Evolutionary conservation across 2,329 filamentous ascomycete species (phyloP), one percentile per base, ranked within the genome.

Genomic region (Xylaria sp.): DNA sequence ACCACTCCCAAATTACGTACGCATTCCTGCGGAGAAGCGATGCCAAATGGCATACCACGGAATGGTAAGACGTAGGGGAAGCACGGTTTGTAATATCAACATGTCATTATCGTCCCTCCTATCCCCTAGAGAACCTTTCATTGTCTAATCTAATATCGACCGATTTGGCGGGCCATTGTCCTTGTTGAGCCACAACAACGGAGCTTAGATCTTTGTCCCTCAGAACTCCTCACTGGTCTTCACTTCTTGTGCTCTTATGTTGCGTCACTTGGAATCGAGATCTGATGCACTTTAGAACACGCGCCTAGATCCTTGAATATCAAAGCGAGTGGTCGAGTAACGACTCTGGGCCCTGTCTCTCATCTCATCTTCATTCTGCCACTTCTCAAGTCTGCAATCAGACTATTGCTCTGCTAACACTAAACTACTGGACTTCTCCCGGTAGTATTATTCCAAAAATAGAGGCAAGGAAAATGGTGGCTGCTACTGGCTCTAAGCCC

Each of bases 391-490:
- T 38, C 49, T 47, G 2, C 7, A n/a, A 21, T 25, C n/a, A 43
- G 37, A 7, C 21, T 42, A 12, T 15, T 37, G 35, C 3, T 19
- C 28, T 21, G 2, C 12, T 11, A n/a, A 11, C 54, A 17, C n/a
- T n/a, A 42, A 19, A 38, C 12, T 1, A 45, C 45, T 4, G 5
- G n/a, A n/a, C 38, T 25, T 21, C n/a, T 11, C 8, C 15, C 21
- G 6, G n/a, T 35, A 14, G 2, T 15, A 21, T 51, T 5, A 3
- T 2, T 8, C 2, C 14, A 37, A 28, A 23, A 31, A 15, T 15
- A 12, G n/a, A 28, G 25, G 9, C 46, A 62, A 31, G 28, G 28
- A 31, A 25, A 40, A 67, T 67, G 65, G 31, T 49, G 12, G 9
- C 45, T 9, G 6, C 23, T 15, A 45, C 19, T 5, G 23, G 45